Percentiles rank a stretch among this genome's conserved stretches.
Conservation (phyloP, 495 filamentous ascomycete species). For the Delitschia confertaspora region DNA sequence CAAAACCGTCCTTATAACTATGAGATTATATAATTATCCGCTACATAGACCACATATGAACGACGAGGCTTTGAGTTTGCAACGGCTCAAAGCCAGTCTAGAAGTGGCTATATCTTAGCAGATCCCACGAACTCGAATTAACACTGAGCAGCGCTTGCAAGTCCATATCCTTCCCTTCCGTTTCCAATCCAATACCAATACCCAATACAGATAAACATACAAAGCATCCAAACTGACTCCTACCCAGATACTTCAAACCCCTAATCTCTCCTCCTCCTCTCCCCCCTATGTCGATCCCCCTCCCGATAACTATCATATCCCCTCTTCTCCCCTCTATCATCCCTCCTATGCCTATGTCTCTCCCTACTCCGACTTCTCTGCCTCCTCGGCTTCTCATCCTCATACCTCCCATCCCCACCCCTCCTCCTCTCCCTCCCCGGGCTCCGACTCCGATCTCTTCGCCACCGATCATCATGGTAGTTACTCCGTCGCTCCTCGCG, state of each 20-base stretch:
- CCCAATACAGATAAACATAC: no score
- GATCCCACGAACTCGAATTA: not conserved
- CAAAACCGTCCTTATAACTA: no score
- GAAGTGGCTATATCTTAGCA: no score
- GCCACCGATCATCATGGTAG: slow-evolving; percentile 32
- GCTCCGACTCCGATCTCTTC: slow-evolving; percentile 43
- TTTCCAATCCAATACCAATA: no score
- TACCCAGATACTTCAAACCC: not conserved
- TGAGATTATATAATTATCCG: no score
- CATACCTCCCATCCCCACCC: slow-evolving; percentile 19
- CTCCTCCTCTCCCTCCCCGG: slow-evolving; percentile 34
- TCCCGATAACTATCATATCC: not conserved
- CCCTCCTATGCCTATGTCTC: slow-evolving; percentile 28
- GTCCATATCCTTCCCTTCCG: not conserved
- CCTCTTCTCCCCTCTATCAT: slow-evolving; percentile 13
- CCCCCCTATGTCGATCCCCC: not conserved
- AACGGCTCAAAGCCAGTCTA: not conserved
- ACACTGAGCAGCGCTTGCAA: not conserved
- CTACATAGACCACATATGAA: no score
- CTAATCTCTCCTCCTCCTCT: not conserved
- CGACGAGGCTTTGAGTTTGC: no score
- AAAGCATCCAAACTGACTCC: no score
- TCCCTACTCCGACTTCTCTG: slow-evolving; percentile 18
- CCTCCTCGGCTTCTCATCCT: slow-evolving; percentile 20
- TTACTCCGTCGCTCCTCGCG: slow-evolving; percentile 22